Percentiles rank a stretch among this genome's conserved stretches.
Conservation (phyloP, 345 rosid species). For the Schrenkiella parvula region DNA sequence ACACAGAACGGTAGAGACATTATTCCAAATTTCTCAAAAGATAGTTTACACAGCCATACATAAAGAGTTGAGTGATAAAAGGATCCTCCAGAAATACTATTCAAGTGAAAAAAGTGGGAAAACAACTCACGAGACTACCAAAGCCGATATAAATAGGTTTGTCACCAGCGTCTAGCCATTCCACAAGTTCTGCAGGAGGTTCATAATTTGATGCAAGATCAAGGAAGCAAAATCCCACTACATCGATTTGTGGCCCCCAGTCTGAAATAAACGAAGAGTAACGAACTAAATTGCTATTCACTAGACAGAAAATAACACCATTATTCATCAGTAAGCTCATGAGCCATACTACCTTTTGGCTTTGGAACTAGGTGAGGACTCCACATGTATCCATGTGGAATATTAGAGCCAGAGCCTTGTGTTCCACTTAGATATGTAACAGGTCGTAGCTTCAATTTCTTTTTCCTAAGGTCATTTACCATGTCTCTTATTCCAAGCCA, state of each 20-base stretch:
- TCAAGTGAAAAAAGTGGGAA: background rate
- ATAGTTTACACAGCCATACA: background rate
- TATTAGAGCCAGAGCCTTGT: constrained; percentile 77
- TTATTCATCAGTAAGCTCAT: background rate
- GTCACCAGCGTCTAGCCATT: constrained; percentile 91
- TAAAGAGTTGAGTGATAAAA: background rate
- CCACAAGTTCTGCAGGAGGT: constrained; percentile 80
- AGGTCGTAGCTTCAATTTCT: constrained; percentile 86
- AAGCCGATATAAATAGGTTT: constrained; percentile 95
- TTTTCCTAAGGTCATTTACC: constrained; percentile 91
- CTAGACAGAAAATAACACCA: background rate
- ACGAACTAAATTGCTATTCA: background rate
- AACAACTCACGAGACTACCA: constrained; percentile 94
- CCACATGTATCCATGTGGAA: constrained; percentile 99
- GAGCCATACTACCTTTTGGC: constrained; percentile 73
- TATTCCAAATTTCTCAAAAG: background rate
- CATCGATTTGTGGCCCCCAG: constrained; percentile 96
- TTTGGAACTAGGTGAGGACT: constrained; percentile 99
- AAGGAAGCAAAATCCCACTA: constrained; percentile 97
- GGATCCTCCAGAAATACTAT: background rate
- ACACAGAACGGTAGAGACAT: constrained; percentile 7
- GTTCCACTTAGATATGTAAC: constrained; percentile 99
- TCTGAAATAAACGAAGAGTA: constrained; percentile 44
- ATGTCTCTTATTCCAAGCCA: constrained; percentile 99
- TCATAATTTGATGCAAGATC: constrained; percentile 97